These are phyloP conservation scores for Powellomyces hirtus DNA, from an alignment of 192 early-diverging fungal species.

Conservation along the genomic window DNA sequence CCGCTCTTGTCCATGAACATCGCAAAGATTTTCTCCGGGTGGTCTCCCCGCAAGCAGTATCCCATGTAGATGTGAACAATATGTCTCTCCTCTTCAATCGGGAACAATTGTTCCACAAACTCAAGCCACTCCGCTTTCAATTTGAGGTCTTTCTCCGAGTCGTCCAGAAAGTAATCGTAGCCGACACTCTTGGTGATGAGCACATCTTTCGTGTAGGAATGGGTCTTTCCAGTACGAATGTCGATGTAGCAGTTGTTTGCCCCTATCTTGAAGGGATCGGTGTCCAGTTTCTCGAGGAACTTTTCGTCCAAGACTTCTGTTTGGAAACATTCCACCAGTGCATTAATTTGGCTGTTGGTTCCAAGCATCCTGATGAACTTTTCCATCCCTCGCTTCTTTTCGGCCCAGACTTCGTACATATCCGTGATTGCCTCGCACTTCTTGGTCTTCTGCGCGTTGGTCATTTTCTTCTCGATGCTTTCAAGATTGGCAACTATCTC, in stretches of 20 bases:
- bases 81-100: slow-evolving; percentile 1
- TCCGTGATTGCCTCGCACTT: too few species aligned
- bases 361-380: too few species aligned
- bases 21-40: slow-evolving; percentile 19
- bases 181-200: slow-evolving; percentile 9
- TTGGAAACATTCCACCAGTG: slow-evolving; percentile 8
- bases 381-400: too few species aligned
- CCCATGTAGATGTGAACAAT: slow-evolving; percentile 10
- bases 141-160: not conserved
- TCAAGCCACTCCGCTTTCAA: not conserved
- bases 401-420: too few species aligned
- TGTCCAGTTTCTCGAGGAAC: slow-evolving; percentile 4
- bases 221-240: not conserved
- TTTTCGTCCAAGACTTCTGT: slow-evolving; percentile 6
- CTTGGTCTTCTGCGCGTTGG: too few species aligned
- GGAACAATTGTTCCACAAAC: slow-evolving; percentile 8
- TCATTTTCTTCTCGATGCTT: too few species aligned
- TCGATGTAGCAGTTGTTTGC: slow-evolving; percentile 2
- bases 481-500: too few species aligned
- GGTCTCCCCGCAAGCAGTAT: slow-evolving; percentile 17
- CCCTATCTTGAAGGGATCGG: not conserved
- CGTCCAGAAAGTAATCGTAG: slow-evolving; percentile 9
- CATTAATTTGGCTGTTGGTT: slow-evolving; percentile 1
- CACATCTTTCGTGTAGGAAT: not conserved
- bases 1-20: slow-evolving; percentile 17